These are phyloP conservation scores for Neolentinus lepideus DNA, from an alignment of 1,284 basidiomycete species.

Conservation along the genomic window DNA sequence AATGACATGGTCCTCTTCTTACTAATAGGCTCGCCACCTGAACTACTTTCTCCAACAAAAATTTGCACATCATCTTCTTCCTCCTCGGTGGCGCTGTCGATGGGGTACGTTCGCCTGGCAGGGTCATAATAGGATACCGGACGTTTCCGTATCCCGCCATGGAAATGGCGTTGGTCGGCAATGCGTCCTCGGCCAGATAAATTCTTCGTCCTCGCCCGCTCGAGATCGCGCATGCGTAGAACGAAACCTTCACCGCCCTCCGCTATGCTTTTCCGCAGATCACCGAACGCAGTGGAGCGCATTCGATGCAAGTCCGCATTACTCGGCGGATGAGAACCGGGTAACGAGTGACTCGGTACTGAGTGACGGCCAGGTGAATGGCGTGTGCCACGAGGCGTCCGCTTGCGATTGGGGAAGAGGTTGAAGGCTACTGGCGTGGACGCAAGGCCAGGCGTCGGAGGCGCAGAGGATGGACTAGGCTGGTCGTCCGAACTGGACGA, in stretches of 20 bases:
- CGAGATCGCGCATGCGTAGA: constrained; percentile 67
- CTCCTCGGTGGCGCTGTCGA: constrained; percentile 22
- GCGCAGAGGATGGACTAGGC: constrained; percentile 12
- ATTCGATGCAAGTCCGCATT: constrained; percentile 33
- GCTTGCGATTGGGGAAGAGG: constrained; percentile 30
- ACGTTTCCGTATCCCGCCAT: not conserved
- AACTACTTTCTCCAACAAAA: constrained; percentile 29
- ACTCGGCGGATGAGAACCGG: constrained; percentile 9
- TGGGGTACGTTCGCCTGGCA: constrained; percentile 3
- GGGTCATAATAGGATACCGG: constrained; percentile 1
- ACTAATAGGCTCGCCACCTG: constrained; percentile 14
- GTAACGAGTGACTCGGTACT: constrained; percentile 17
- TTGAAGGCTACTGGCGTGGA: constrained; percentile 55
- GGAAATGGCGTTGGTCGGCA: not conserved
- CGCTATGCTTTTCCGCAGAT: constrained; percentile 51
- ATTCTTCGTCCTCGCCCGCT: constrained; percentile 19
- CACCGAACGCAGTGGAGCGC: constrained; percentile 55
- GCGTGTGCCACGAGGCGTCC: constrained; percentile 15
- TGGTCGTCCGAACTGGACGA: constrained; percentile 1
- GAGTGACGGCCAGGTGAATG: constrained; percentile 10
- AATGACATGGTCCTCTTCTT: constrained; percentile 37
- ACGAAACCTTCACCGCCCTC: constrained; percentile 61
- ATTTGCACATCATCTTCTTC: constrained; percentile 54
- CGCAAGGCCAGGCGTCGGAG: constrained; percentile 33
- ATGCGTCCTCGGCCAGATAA: not conserved